Evolutionary conservation across 345 rosid genomes (phyloP).

Genomic region (Hibiscus tridactylites): DNA sequence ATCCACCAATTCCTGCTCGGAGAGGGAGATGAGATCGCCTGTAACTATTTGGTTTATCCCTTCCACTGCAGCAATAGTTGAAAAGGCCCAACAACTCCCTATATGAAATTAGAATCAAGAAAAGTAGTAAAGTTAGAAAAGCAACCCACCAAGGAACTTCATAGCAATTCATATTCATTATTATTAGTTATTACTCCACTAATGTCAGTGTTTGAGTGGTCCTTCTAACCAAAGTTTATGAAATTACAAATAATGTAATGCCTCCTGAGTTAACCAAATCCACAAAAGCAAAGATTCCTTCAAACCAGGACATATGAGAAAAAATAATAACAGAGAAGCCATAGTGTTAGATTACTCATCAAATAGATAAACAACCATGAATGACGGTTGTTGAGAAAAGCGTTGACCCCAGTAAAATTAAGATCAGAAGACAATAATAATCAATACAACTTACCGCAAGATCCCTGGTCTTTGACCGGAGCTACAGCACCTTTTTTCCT

Average conservation of each 20-base stretch:
- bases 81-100: constrained; percentile 99
- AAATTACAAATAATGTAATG: too few species aligned
- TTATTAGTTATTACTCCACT: too few species aligned
- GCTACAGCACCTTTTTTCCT: constrained; percentile 55
- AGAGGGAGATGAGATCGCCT: constrained; percentile 58
- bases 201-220: too few species aligned
- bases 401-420: not conserved
- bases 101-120: not conserved
- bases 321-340: too few species aligned
- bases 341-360: too few species aligned
- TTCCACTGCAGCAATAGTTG: constrained; percentile 83
- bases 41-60: constrained; percentile 86
- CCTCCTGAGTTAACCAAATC: not conserved
- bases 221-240: too few species aligned
- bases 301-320: not conserved
- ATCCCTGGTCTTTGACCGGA: constrained; percentile 58
- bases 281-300: not conserved
- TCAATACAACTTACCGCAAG: constrained; percentile 38
- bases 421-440: not conserved
- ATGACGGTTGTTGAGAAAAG: not conserved
- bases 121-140: too few species aligned
- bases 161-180: too few species aligned
- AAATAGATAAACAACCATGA: not conserved
- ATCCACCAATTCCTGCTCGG: constrained; percentile 92
- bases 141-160: too few species aligned